Evolutionary conservation across 2,329 filamentous ascomycete genomes (phyloP), one percentile per base, ranked within the genome.

Genomic region (Nigrospora oryzae): DNA sequence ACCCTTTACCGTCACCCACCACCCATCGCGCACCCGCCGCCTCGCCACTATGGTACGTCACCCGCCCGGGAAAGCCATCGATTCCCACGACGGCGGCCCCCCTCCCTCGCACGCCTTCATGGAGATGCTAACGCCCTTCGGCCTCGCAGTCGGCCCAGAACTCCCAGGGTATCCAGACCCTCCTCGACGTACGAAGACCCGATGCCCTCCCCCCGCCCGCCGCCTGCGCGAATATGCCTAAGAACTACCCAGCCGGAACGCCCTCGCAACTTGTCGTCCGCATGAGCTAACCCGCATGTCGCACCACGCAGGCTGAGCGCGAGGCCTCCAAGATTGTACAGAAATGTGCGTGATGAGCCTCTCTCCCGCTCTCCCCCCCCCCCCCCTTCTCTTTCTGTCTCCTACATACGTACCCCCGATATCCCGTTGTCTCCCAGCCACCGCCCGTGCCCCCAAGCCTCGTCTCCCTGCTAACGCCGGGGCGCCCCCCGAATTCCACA

Each of bases 291-390:
- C 35, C 11, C 5, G 5, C 14, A n/a, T 36, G 6, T n/a, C 14
- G n/a, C 35, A n/a, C n/a, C 35, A 36, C 35, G 17, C 11, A 97
- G 91, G 90, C 93, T 59, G 93, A 98, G 79, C 86, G 89, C 69
- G 91, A 97, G 69, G 93, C 93, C 50, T 91, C 95, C 71, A 96
- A 96, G 79, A 98, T 98, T 66, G 90, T 98, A 47, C 91, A 97
- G 69, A 89, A 93, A 79, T 87, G 91, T 94, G 67, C 49, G 72
- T 65, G 5, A 34, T 12, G 5, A n/a, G 15, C 34, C 19, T 15
- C 13, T 19, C 35, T 36, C 28, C 16, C 5, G 16, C 35, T 36
- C n/a, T 23, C 33, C n/a, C 30, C 4, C 37, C n/a, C 43, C 14
- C 17, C 17, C 8, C 28, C 30, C 14, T 36, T 31, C 12, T 44